These are phyloP conservation scores for Botrytis elliptica DNA, from an alignment of 2,329 filamentous ascomycete genomes.

Conservation along the genomic window DNA sequence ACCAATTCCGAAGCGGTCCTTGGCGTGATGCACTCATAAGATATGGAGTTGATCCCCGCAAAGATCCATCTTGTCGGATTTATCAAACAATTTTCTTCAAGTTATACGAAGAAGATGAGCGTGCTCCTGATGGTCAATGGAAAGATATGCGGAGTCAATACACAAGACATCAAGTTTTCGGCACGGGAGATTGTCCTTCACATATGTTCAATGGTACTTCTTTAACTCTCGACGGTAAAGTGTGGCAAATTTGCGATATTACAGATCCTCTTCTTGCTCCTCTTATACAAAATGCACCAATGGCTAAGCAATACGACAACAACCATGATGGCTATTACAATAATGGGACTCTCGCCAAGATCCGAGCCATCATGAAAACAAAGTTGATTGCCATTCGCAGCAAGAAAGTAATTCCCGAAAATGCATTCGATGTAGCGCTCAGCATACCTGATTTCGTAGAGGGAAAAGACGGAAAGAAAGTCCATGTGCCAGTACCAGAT, in stretches of 20 bases:
- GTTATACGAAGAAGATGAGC: slow-evolving; percentile 45
- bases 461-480: slow-evolving; percentile 27
- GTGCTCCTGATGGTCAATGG: slow-evolving; percentile 30
- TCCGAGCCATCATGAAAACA: slow-evolving; percentile 81
- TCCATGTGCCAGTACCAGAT: slow-evolving; percentile 36
- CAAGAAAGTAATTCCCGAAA: slow-evolving; percentile 50
- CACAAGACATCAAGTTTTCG: slow-evolving; percentile 29
- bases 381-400: slow-evolving; percentile 72
- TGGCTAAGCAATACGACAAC: slow-evolving; percentile 58
- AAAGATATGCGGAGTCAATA: slow-evolving; percentile 27
- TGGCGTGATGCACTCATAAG: slow-evolving; percentile 86
- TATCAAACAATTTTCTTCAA: slow-evolving; percentile 93
- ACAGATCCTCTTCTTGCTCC: slow-evolving; percentile 70
- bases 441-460: slow-evolving; percentile 38
- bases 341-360: slow-evolving; percentile 77
- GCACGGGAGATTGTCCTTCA: slow-evolving; percentile 41
- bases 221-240: slow-evolving; percentile 76
- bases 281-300: slow-evolving; percentile 62
- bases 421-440: slow-evolving; percentile 48
- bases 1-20: slow-evolving; percentile 88
- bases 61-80: slow-evolving; percentile 69
- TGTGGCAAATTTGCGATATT: slow-evolving; percentile 94
- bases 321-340: slow-evolving; percentile 78
- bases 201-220: slow-evolving; percentile 83
- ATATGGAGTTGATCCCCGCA: slow-evolving; percentile 83